Evolutionary conservation across 2,329 filamentous ascomycete genomes (phyloP).

Genomic region (Ophiostoma quercus): DNA sequence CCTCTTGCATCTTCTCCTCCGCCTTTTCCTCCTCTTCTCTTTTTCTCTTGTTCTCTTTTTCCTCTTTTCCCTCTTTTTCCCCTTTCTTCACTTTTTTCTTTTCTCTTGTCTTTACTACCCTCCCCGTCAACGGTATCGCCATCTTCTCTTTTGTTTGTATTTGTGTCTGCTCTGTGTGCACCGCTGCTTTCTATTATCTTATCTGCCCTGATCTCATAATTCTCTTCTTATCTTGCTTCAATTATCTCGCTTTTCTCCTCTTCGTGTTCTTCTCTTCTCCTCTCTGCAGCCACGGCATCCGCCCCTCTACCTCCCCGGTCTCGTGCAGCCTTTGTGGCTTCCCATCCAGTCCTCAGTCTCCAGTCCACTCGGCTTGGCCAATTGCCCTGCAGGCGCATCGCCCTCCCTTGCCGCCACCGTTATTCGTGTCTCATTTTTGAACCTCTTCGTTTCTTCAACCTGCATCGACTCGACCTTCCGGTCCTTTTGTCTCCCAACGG

Average conservation of each 20-base stretch:
- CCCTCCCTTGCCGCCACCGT: constrained; percentile 8
- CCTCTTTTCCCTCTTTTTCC: constrained; percentile 7
- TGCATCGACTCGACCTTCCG: background rate
- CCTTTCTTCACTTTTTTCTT: constrained; percentile 17
- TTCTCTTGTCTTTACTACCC: constrained; percentile 16
- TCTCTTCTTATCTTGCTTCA: constrained; percentile 18
- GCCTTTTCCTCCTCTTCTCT: constrained; percentile 13
- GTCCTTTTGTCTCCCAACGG: background rate
- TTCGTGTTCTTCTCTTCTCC: background rate
- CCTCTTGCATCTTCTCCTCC: constrained; percentile 19
- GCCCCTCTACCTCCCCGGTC: background rate
- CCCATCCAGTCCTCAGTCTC: background rate
- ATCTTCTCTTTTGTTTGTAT: constrained; percentile 22
- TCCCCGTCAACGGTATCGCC: constrained; percentile 25
- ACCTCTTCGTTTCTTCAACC: background rate
- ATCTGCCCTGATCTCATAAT: background rate
- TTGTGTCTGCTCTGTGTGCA: constrained; percentile 15
- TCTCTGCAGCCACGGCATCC: background rate
- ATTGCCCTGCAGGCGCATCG: constrained; percentile 8
- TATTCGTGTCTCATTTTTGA: background rate
- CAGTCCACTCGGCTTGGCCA: background rate
- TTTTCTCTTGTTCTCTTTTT: background rate
- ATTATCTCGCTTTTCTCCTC: background rate
- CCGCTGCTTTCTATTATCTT: constrained; percentile 7
- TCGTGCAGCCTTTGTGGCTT: constrained; percentile 9